Conservation (phyloP, 1,139 yeast genomes). For the Yamadazyma atmosphaerica region DNA sequence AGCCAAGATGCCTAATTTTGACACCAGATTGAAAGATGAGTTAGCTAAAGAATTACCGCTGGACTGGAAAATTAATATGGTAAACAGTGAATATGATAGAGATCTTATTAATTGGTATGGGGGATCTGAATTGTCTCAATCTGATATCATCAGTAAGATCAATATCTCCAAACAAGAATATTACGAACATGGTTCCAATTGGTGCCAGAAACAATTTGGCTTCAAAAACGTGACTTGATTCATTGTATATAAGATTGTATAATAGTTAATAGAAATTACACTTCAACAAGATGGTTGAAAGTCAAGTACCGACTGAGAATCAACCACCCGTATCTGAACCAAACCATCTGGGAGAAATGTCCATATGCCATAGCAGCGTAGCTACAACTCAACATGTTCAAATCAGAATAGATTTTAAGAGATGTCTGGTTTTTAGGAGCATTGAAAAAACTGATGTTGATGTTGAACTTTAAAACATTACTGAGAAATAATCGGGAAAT, state of each 20-base stretch:
- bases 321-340: conserved; percentile 95
- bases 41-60: conserved; percentile 66
- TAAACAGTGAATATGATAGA: conserved; percentile 13
- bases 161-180: conserved; percentile 77
- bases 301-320: conserved; percentile 72
- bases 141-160: conserved; percentile 53
- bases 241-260: conserved; percentile 6
- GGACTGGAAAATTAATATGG: conserved; percentile 47
- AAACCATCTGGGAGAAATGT: conserved; percentile 88
- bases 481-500: conserved; percentile 31
- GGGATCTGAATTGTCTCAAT: conserved; percentile 49
- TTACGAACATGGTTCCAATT: conserved; percentile 80
- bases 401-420: conserved; percentile 49
- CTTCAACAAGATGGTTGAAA: conserved; percentile 61
- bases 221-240: conserved; percentile 43
- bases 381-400: conserved; percentile 58
- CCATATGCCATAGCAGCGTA: conserved; percentile 80
- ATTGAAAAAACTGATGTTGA: conserved; percentile 43
- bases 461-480: conserved; percentile 35
- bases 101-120: conserved; percentile 44
- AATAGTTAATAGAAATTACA: conserved; percentile 4
- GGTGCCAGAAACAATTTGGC: conserved; percentile 77
- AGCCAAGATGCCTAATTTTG: conserved; percentile 67
- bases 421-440: conserved; percentile 22
- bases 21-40: conserved; percentile 57